Conservation (phyloP, 257 asterid species). For the Plantago elongata region DNA sequence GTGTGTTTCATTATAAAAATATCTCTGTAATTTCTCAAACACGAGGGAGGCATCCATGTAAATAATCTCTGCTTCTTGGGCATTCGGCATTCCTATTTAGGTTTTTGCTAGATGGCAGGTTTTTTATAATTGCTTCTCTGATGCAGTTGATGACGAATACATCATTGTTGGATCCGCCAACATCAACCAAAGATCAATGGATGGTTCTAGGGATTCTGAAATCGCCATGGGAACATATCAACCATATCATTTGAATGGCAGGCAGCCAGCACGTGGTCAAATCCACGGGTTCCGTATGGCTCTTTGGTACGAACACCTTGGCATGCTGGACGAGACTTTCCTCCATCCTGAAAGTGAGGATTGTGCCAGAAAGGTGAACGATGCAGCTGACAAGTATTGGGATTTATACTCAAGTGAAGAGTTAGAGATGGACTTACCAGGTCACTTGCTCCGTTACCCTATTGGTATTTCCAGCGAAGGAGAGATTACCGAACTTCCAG, state of each 20-base stretch:
- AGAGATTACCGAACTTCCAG: conserved; percentile 67
- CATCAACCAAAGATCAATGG: conserved; percentile 96
- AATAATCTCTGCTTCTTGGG: no score
- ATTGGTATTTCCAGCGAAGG: conserved; percentile 65
- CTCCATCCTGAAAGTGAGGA: conserved; percentile 67
- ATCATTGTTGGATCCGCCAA: conserved; percentile 92
- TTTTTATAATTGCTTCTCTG: not conserved
- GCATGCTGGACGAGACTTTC: conserved; percentile 75
- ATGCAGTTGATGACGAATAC: conserved; percentile 89
- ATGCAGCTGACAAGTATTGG: conserved; percentile 72
- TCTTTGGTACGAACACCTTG: conserved; percentile 90
- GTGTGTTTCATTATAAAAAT: no score
- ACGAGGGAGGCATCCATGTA: no score
- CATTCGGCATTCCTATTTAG: no score
- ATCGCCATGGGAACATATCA: conserved; percentile 96
- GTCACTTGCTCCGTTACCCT: conserved; percentile 94
- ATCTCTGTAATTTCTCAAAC: no score
- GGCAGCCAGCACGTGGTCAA: conserved; percentile 79
- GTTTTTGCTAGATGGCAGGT: not conserved
- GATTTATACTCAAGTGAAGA: conserved; percentile 69
- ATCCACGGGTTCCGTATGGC: conserved; percentile 93
- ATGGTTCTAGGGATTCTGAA: conserved; percentile 88
- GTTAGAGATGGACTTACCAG: conserved; percentile 71
- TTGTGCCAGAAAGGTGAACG: conserved; percentile 61
- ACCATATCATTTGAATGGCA: conserved; percentile 55